A percentile compares a stretch with the other conserved stretches of the same genome.
These are phyloP conservation scores for Excoecaria agallocha DNA, from an alignment of 345 rosid genomes.

Conservation along the genomic window DNA sequence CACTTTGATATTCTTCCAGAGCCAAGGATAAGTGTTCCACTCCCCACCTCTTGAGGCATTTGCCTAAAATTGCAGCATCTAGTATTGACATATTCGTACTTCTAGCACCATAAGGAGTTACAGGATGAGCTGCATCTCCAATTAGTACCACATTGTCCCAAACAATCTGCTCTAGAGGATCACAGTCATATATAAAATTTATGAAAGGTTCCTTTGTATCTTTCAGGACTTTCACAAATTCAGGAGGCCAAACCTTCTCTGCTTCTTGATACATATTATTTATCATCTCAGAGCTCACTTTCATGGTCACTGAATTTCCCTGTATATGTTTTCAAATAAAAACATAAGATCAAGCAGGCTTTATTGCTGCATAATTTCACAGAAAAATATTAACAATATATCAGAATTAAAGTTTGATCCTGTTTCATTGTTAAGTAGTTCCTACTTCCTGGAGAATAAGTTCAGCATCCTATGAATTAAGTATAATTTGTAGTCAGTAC, in stretches of 20 bases:
- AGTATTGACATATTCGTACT: slow-evolving; percentile 83
- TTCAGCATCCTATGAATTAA: background rate
- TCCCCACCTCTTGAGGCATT: slow-evolving; percentile 57
- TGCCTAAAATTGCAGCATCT: slow-evolving; percentile 68
- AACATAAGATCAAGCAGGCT: background rate
- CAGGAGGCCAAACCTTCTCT: slow-evolving; percentile 61
- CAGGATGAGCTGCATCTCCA: slow-evolving; percentile 89
- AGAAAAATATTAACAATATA: background rate
- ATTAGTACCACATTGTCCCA: slow-evolving; percentile 59
- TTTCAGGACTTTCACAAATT: slow-evolving; percentile 53
- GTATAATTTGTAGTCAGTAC: background rate
- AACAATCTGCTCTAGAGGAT: slow-evolving; percentile 48
- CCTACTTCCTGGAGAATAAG: background rate
- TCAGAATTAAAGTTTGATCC: background rate
- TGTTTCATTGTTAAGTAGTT: background rate
- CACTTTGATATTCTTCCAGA: slow-evolving; percentile 64
- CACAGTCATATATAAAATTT: slow-evolving; percentile 68
- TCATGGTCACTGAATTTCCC: slow-evolving; percentile 68
- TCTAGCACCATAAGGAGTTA: slow-evolving; percentile 71
- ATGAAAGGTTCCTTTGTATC: slow-evolving; percentile 76
- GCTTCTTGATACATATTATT: slow-evolving; percentile 59
- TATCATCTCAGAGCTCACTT: slow-evolving; percentile 54
- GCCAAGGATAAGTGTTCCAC: slow-evolving; percentile 40
- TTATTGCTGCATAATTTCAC: background rate
- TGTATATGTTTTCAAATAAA: slow-evolving; percentile 19